These are phyloP conservation scores for Naganishia cerealis DNA, from an alignment of 1,284 basidiomycete species.

Conservation along the genomic window DNA sequence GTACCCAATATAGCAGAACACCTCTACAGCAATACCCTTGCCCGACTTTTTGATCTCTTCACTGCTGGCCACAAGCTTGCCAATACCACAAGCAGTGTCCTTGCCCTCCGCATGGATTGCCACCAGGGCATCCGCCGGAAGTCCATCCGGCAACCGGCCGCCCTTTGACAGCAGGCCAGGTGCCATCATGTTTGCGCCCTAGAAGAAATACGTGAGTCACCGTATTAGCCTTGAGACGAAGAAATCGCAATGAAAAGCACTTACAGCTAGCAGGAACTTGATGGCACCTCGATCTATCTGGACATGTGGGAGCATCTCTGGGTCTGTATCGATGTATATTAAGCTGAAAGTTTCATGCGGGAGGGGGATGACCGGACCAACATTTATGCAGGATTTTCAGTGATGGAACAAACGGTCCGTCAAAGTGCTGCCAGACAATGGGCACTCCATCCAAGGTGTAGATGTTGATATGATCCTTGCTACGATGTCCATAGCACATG, in stretches of 20 bases:
- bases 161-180: conserved; percentile 92
- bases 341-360: conserved; percentile 15
- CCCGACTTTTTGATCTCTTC: conserved; percentile 87
- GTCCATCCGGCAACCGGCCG: conserved; percentile 77
- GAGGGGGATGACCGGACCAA: conserved; percentile 44
- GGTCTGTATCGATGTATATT: conserved; percentile 62
- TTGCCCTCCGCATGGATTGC: conserved; percentile 95
- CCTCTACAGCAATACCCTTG: conserved; percentile 89
- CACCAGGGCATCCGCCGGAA: conserved; percentile 72
- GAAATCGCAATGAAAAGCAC: conserved; percentile 35
- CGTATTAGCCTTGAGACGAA: conserved; percentile 7
- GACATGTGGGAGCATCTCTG: conserved; percentile 81
- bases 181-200: conserved; percentile 92
- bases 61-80: conserved; percentile 75
- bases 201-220: neutral
- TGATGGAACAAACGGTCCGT: conserved; percentile 87
- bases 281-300: conserved; percentile 95
- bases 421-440: conserved; percentile 94
- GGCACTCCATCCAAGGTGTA: conserved; percentile 83
- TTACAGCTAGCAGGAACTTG: conserved; percentile 80
- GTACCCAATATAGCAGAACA: conserved; percentile 59
- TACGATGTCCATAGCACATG: conserved; percentile 47
- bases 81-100: conserved; percentile 84
- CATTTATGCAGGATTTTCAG: conserved; percentile 87
- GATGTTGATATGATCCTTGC: conserved; percentile 92